Percentiles rank a stretch among this genome's conserved stretches.
Evolutionary conservation across 2,329 filamentous ascomycete species (phyloP).

Genomic region (Colletotrichum trifolii): DNA sequence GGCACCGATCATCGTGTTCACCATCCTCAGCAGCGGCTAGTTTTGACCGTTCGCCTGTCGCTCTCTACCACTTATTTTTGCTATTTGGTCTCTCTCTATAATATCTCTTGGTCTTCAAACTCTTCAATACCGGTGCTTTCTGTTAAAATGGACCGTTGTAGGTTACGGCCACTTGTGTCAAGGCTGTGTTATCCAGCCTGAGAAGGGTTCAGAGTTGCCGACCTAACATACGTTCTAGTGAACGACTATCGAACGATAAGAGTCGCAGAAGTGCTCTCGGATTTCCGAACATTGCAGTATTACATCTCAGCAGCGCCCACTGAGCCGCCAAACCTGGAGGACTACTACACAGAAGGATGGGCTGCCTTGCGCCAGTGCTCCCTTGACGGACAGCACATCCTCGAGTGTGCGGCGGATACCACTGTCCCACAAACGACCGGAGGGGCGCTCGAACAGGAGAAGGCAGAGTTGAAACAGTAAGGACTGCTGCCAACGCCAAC

Average conservation of each 20-base stretch:
- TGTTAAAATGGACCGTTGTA: constrained; percentile 36
- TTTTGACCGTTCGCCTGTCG: constrained; percentile 1
- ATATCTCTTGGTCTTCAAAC: not conserved
- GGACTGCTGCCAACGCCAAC: constrained; percentile 30
- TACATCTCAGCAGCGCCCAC: constrained; percentile 68
- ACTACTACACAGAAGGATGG: constrained; percentile 74
- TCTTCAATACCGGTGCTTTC: not conserved
- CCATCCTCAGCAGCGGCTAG: constrained; percentile 1
- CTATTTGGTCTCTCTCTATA: not conserved
- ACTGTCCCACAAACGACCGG: constrained; percentile 64
- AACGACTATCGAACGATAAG: constrained; percentile 69
- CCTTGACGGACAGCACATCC: constrained; percentile 71
- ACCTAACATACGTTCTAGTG: constrained; percentile 52
- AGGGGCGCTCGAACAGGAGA: constrained; percentile 68
- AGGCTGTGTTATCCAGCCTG: not conserved
- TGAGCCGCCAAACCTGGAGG: constrained; percentile 64
- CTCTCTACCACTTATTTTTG: constrained; percentile 3
- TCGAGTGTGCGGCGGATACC: constrained; percentile 72
- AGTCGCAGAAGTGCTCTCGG: constrained; percentile 70
- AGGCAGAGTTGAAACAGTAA: constrained; percentile 73
- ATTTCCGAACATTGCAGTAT: constrained; percentile 71
- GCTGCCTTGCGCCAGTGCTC: constrained; percentile 70
- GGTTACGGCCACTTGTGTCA: not conserved
- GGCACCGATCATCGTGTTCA: constrained; percentile 10
- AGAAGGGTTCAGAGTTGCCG: not conserved